Evolutionary conservation across 2,329 filamentous ascomycete genomes (phyloP), one percentile per base, ranked within the genome.

Genomic region (Coniochaeta sp.): DNA sequence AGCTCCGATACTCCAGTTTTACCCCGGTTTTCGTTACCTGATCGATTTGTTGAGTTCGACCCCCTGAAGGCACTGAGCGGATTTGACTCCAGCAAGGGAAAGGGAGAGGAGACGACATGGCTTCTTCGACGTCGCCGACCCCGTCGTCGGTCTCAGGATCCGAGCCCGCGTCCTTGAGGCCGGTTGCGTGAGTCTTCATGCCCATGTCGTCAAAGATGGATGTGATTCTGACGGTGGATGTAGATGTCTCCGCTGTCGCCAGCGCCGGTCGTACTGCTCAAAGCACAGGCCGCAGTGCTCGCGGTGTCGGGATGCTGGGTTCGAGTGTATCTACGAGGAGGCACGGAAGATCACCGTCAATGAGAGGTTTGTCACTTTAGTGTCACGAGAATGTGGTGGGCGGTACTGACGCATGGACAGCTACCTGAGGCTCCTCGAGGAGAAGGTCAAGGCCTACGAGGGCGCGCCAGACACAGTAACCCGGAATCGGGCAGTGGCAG

Each of bases 271-370:
- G 0, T 73, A 69, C 44, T 75, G 73, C 64, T 73, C 72, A 19
- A 75, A 74, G 58, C 71, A 75, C 14, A 71, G 70, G 54, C 73
- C 73, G 1, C 65, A 62, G 22, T 75, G 73, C 55, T 68, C 68
- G 28, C 63, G 73, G 59, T 75, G 73, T 57, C 69, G 68, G 24
- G 70, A 71, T 17, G 63, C 66, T 34, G 65, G 65, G 1, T 60
- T 71, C 12, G 64, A 63, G 33, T 75, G 73, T 55, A 60, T 68
- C n/a, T 75, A 75, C 50, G 72, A 72, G 50, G 71, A 69, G 43
- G 67, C 71, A 2, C 66, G 73, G 11, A 74, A 72, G 59, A 68
- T 74, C 22, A 63, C 69, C 5, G 65, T 76, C 17, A 73, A 72
- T 19, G 74, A 76, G 60, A 62, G 66, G 71, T 72, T 2, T 7